A percentile compares a stretch with the other conserved stretches of the same genome.
phyloP scores from a whole-genome alignment of 2,329 filamentous ascomycete species.

The Eutypa lata region DNA sequence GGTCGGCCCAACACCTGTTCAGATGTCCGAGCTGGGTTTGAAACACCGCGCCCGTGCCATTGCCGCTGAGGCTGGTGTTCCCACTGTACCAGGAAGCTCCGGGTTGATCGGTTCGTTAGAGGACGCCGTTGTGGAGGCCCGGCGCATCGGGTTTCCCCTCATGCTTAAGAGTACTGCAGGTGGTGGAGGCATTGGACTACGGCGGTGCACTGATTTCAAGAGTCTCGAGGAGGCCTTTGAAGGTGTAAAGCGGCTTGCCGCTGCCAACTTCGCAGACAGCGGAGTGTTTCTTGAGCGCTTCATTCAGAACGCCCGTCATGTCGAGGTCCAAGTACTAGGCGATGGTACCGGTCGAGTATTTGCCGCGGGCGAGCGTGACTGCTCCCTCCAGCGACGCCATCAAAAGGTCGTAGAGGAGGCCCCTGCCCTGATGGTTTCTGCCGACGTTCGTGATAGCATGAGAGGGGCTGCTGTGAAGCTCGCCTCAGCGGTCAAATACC shows the following conservation, averaged over 20 bases:
- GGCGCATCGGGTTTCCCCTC: too few species aligned
- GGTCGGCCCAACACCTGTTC: constrained; percentile 53
- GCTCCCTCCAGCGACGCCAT: constrained; percentile 64
- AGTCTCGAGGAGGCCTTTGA: constrained; percentile 52
- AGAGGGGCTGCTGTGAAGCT: constrained; percentile 11
- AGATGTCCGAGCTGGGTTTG: constrained; percentile 31
- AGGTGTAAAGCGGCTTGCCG: constrained; percentile 53
- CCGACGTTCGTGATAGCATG: too few species aligned
- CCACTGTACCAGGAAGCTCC: constrained; percentile 32
- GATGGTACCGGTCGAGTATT: too few species aligned
- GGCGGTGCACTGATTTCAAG: constrained; percentile 46
- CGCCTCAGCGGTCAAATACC: constrained; percentile 24
- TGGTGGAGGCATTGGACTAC: constrained; percentile 64
- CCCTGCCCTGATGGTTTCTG: too few species aligned
- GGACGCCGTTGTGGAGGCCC: too few species aligned
- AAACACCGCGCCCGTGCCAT: constrained; percentile 19
- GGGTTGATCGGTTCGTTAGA: constrained; percentile 18
- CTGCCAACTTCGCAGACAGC: constrained; percentile 57
- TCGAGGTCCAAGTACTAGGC: constrained; percentile 55
- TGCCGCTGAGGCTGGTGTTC: constrained; percentile 35
- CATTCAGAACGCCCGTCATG: constrained; percentile 58
- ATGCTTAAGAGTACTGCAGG: constrained; percentile 60
- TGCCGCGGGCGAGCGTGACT: constrained; percentile 66
- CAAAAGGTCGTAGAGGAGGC: too few species aligned
- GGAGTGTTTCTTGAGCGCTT: constrained; percentile 64